Evolutionary conservation across 2,329 filamentous ascomycete species (phyloP).

Genomic region (Botrytis byssoidea): DNA sequence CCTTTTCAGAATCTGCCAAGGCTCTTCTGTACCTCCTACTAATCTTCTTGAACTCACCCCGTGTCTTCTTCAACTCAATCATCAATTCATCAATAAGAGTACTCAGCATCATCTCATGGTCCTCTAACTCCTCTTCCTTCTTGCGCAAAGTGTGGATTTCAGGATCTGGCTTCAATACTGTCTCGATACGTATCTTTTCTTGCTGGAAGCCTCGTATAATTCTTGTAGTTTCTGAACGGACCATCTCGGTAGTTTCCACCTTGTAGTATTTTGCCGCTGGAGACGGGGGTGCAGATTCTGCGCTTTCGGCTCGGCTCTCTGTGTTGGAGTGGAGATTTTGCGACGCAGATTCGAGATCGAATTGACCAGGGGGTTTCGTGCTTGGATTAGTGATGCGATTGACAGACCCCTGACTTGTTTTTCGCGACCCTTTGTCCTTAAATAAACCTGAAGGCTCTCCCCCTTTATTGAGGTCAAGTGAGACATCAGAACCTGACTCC

Average conservation of each 20-base stretch:
- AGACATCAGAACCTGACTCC: too few relatives aligned
- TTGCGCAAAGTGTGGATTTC: not conserved
- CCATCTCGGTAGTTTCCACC: not conserved
- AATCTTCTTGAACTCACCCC: not conserved
- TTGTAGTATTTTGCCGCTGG: not conserved
- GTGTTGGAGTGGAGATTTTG: not conserved
- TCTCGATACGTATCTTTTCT: not conserved
- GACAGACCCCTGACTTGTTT: fast-evolving
- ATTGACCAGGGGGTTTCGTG: fast-evolving
- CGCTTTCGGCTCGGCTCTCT: not conserved
- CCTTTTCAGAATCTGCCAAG: not conserved
- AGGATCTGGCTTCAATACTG: not conserved
- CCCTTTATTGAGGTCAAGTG: too few relatives aligned
- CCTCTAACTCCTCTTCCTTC: not conserved
- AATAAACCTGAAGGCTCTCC: too few relatives aligned
- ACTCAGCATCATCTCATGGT: not conserved
- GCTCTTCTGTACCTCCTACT: not conserved
- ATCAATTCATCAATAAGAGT: not conserved
- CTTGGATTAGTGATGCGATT: not conserved
- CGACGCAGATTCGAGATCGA: not conserved
- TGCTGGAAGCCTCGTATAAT: not conserved
- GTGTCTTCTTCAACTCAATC: not conserved
- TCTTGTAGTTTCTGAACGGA: not conserved
- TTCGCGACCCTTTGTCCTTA: too few relatives aligned
- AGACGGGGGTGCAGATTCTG: not conserved